Conservation (phyloP, 2,329 filamentous ascomycete species). For the Calonectria pseudoreteaudii region DNA sequence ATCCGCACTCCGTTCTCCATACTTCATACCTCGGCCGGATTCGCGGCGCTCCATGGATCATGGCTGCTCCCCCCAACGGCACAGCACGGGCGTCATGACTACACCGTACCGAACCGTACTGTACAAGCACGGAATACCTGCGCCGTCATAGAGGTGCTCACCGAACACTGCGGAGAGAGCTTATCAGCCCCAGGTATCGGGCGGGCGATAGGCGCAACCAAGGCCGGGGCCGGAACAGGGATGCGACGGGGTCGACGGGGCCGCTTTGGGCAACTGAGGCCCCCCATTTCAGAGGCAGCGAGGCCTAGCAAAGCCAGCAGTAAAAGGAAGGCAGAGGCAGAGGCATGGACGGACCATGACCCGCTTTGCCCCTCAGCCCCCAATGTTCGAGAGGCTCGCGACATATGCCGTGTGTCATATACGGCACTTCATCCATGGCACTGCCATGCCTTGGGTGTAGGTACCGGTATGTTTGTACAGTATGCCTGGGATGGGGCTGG, state of each 20-base stretch:
- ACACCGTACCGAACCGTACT: slow-evolving; percentile 9
- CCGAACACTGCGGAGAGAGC: slow-evolving; percentile 31
- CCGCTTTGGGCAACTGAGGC: slow-evolving; percentile 12
- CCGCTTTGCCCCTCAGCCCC: slow-evolving; percentile 1
- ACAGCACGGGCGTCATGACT: slow-evolving; percentile 10
- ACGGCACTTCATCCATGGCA: slow-evolving; percentile 1
- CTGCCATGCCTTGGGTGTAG: neutral
- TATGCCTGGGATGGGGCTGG: neutral
- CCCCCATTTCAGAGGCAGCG: neutral
- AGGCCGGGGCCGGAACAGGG: slow-evolving; percentile 22
- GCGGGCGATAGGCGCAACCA: slow-evolving; percentile 7
- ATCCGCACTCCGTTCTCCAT: neutral
- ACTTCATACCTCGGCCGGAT: neutral
- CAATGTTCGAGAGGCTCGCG: slow-evolving; percentile 26
- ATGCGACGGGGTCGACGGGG: slow-evolving; percentile 13
- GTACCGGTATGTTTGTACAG: neutral
- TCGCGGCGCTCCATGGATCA: slow-evolving; percentile 19
- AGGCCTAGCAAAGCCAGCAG: neutral
- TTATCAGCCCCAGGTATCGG: slow-evolving; percentile 40
- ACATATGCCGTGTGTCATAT: slow-evolving; percentile 20
- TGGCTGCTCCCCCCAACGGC: slow-evolving; percentile 16
- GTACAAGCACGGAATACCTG: slow-evolving; percentile 13
- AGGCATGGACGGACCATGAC: neutral
- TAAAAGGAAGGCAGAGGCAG: neutral
- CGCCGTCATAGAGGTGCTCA: slow-evolving; percentile 26